These are phyloP conservation scores for Halocafeteria seosinensis DNA, from an alignment of 108 stramenopile species.

Conservation along the genomic window DNA sequence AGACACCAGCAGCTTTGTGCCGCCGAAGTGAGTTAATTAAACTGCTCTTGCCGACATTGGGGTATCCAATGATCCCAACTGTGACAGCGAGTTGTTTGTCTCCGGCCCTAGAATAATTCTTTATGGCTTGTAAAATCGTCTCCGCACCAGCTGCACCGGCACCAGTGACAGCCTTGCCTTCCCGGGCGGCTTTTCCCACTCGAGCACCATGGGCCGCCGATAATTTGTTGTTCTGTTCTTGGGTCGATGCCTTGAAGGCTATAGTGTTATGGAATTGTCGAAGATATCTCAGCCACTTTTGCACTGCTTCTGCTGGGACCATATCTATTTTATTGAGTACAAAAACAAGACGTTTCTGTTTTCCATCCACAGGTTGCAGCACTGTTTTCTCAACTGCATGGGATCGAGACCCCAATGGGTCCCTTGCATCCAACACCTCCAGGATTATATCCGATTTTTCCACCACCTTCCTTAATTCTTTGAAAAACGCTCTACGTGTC, in stretches of 20 bases:
- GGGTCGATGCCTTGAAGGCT: constrained; percentile 74
- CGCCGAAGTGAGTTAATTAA: constrained; percentile 86
- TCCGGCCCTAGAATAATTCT: constrained; percentile 84
- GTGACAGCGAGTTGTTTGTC: constrained; percentile 65
- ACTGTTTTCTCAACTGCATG: constrained; percentile 53
- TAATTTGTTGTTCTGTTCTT: constrained; percentile 23
- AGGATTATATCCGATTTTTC: constrained; percentile 82
- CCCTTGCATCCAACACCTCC: constrained; percentile 91
- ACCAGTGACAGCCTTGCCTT: constrained; percentile 25
- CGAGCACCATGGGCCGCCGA: constrained; percentile 11
- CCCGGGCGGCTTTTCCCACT: constrained; percentile 8
- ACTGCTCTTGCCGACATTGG: constrained; percentile 80
- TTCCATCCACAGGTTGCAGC: constrained; percentile 59
- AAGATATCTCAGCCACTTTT: constrained; percentile 68
- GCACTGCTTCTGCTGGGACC: constrained; percentile 76
- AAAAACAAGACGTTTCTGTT: constrained; percentile 82
- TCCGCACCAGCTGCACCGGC: constrained; percentile 71
- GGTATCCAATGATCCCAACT: constrained; percentile 59
- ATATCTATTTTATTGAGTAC: constrained; percentile 96
- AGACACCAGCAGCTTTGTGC: constrained; percentile 72
- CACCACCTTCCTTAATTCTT: constrained; percentile 80
- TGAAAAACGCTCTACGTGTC: constrained; percentile 56
- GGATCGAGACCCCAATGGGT: constrained; percentile 70
- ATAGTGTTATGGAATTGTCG: constrained; percentile 57
- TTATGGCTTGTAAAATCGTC: constrained; percentile 70